Conservation (phyloP, 106 monocot genomes). For the Triglochin maritima region DNA sequence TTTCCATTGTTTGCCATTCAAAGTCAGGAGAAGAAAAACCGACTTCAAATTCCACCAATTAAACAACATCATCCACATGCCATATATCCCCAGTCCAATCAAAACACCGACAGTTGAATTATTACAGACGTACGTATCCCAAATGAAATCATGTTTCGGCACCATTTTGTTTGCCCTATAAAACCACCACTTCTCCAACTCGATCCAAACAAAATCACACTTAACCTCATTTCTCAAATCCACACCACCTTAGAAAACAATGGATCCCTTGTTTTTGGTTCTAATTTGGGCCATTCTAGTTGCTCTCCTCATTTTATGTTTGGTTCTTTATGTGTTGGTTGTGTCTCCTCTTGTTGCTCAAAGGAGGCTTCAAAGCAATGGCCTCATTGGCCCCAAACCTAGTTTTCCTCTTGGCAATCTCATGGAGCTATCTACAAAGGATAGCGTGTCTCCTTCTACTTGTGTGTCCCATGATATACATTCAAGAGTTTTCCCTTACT, state of each 20-base stretch:
- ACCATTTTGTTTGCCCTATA: too few species aligned
- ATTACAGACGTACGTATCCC: too few species aligned
- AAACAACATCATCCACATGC: too few species aligned
- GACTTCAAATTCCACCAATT: too few species aligned
- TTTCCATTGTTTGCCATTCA: too few species aligned
- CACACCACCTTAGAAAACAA: background rate
- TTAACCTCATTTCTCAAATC: too few species aligned
- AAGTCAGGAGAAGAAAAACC: too few species aligned
- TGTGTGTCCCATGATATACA: constrained; percentile 40
- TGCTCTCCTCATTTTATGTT: constrained; percentile 17
- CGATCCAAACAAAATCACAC: too few species aligned
- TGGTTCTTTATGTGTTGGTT: constrained; percentile 11
- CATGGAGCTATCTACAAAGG: constrained; percentile 27
- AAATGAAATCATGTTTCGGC: too few species aligned
- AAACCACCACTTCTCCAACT: too few species aligned
- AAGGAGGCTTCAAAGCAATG: constrained; percentile 22
- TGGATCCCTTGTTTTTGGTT: background rate
- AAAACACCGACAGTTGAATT: too few species aligned
- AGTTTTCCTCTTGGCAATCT: constrained; percentile 63
- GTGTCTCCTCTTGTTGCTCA: constrained; percentile 14
- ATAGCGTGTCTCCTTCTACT: background rate
- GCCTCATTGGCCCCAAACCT: constrained; percentile 59
- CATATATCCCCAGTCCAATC: too few species aligned
- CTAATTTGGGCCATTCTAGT: background rate
- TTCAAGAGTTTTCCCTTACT: constrained; percentile 51